Base-by-base conservation (phyloP, 495 filamentous ascomycete genomes). In the Daldinia bambusicola region DNA sequence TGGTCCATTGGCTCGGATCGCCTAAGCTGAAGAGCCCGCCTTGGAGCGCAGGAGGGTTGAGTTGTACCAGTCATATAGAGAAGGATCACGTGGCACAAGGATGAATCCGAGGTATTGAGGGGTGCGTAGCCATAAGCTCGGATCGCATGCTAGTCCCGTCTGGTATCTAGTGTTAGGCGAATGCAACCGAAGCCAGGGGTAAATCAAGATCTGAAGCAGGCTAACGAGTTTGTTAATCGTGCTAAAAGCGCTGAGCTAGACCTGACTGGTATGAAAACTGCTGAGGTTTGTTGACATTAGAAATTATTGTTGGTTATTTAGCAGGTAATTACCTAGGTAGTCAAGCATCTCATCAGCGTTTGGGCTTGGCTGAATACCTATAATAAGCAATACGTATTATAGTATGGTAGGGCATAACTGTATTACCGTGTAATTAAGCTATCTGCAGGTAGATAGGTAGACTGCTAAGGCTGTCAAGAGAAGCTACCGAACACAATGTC, bases 181-280 rank as follows among this genome's bases (percentile, higher is more conserved):
- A 66, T 66, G 66, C 41, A 73, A 69, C 70, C 62, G 31, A 65
- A 62, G 66, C 66, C 61, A 73, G 66, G 70, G 70, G 57, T 62
- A 73, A 73, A 66, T 61, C 70, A 65, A 73, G 70, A 73, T 73
- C 66, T 48, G 22, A 66, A 56, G 53, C 31, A 18, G 50, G 56
- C 48, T 63, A 69, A 18, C 31, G 30, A 4, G 6, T 20, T 52
- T 52, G 52, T 36, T 6, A 16, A 14, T 43, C 12, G 40, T 48
- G 43, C 18, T 48, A 48, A 48, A 48, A 22, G 38, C 10, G 14
- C 2, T 36, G 45, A 14, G 13, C 58, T 38, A 38, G 30, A 20
- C 65, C 51, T 61, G 61, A 62, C 8, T 55, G 38, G 58, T 40
- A 18, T 13, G 7, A 48, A 30, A 51, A 22, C 4, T 32, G 16